Percentiles rank a stretch among this genome's conserved stretches.
Evolutionary conservation across 805 yeast species (phyloP).

Genomic region (Metschnikowia similis): DNA sequence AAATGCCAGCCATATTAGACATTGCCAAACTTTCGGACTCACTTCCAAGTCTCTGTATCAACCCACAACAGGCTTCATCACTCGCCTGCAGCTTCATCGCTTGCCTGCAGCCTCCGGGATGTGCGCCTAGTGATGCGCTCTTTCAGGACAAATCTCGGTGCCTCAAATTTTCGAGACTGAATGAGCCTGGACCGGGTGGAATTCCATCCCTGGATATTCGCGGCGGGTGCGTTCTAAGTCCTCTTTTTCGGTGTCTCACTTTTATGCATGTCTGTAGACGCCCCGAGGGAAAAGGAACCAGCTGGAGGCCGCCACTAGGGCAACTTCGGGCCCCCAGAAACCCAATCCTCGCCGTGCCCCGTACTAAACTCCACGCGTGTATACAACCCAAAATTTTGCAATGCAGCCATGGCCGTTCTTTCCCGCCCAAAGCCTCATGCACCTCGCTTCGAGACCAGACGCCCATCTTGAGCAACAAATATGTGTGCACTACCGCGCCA

Average conservation of each 20-base stretch:
- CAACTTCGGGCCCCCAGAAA: not conserved
- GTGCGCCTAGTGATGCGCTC: not conserved
- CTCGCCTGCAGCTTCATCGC: too few relatives aligned
- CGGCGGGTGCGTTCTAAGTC: not conserved
- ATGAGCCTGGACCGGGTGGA: not conserved
- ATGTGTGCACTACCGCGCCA: conserved; percentile 3
- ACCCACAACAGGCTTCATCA: too few relatives aligned
- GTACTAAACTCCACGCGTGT: too few relatives aligned
- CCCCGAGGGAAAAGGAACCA: not conserved
- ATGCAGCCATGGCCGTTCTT: not conserved
- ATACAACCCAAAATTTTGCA: not conserved
- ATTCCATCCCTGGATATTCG: not conserved
- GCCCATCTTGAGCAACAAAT: conserved; percentile 2
- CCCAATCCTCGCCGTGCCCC: too few relatives aligned
- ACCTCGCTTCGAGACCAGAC: not conserved
- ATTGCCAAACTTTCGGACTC: too few relatives aligned
- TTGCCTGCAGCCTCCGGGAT: too few relatives aligned
- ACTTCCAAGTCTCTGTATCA: too few relatives aligned
- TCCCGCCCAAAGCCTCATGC: not conserved
- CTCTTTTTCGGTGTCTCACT: not conserved
- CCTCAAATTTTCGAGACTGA: not conserved
- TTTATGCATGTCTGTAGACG: not conserved
- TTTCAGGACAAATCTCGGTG: not conserved
- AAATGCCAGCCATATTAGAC: too few relatives aligned
- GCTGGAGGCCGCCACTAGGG: not conserved